phyloP scores from a whole-genome alignment of 208 protist species.

The Angomonas desouzai region DNA sequence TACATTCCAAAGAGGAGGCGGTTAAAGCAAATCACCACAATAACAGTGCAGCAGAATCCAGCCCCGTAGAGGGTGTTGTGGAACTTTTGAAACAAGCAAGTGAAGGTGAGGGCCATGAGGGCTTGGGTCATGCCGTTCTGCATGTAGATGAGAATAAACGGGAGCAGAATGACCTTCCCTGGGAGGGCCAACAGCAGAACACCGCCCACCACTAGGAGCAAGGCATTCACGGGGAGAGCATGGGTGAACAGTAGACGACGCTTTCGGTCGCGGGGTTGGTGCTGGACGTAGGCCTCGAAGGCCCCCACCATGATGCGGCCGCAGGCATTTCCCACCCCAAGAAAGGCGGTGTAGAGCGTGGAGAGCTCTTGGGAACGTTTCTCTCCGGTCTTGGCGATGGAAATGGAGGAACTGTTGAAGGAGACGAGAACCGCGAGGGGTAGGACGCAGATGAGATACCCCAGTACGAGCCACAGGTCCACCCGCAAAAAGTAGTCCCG shows the following conservation, averaged over 20 bases:
- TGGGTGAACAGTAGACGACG: constrained; percentile 32
- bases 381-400: constrained; percentile 37
- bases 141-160: constrained; percentile 49
- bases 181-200: constrained; percentile 41
- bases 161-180: constrained; percentile 36
- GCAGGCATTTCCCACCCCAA: constrained; percentile 42
- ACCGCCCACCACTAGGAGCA: constrained; percentile 29
- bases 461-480: constrained; percentile 46
- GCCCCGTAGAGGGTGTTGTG: constrained; percentile 51
- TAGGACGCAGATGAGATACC: constrained; percentile 33
- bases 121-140: constrained; percentile 40
- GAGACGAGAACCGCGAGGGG: constrained; percentile 38
- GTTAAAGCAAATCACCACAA: constrained; percentile 55
- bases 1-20: constrained; percentile 47
- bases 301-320: constrained; percentile 46
- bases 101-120: constrained; percentile 44
- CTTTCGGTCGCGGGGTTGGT: constrained; percentile 24
- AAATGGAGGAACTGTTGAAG: constrained; percentile 53
- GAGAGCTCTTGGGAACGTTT: constrained; percentile 20
- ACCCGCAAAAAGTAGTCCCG: constrained; percentile 30
- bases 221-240: constrained; percentile 24
- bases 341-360: constrained; percentile 51
- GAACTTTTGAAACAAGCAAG: constrained; percentile 37
- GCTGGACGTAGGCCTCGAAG: constrained; percentile 50
- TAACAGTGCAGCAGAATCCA: constrained; percentile 31